phyloP scores from a whole-genome alignment of 176 grass and related monocot genomes.

The Zizania latifolia region DNA sequence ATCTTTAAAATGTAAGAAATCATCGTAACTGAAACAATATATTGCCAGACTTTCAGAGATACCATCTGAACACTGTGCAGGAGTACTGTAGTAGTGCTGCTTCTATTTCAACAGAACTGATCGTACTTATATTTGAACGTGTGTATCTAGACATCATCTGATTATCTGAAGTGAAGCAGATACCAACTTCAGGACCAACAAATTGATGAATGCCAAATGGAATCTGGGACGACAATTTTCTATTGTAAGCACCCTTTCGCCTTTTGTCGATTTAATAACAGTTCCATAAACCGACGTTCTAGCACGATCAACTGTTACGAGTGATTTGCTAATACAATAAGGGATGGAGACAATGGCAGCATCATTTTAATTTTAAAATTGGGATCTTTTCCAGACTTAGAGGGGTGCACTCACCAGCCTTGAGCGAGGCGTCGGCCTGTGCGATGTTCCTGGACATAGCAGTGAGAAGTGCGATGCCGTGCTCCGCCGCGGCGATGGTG shows the following conservation, averaged over 20 bases:
- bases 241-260: not conserved
- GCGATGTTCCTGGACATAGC: conserved; percentile 75
- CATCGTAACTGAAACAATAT: not conserved
- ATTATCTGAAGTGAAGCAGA: not conserved
- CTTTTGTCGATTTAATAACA: not conserved
- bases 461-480: conserved; percentile 62
- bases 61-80: not conserved
- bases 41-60: not conserved
- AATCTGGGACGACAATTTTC: not conserved
- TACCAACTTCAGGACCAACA: not conserved
- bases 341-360: not conserved
- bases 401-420: conserved; percentile 48
- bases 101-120: not conserved
- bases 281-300: not conserved
- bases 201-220: not conserved
- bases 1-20: not conserved
- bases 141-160: not conserved
- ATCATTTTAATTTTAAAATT: not conserved
- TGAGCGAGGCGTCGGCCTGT: conserved; percentile 75
- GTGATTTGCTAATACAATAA: not conserved
- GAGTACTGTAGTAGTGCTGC: not conserved
- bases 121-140: not conserved
- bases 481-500: conserved; percentile 79
- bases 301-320: not conserved
- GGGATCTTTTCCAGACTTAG: not conserved